phyloP scores from a whole-genome alignment of 257 asterid species.

The Orobanche coerulescens region DNA sequence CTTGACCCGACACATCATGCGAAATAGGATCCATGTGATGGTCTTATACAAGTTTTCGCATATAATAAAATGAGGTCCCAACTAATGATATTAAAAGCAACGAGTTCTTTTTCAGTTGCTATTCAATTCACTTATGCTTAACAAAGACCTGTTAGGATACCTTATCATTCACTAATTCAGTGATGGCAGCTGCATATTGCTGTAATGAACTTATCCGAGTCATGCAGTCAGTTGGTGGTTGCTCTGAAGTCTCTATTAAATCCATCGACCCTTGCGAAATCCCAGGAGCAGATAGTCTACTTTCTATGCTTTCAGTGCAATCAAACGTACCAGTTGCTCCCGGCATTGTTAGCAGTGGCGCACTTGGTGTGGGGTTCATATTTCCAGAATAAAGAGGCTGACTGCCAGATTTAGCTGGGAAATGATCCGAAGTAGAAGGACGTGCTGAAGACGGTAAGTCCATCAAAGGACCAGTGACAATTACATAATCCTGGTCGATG shows the following conservation, averaged over 20 bases:
- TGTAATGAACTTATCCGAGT: slow-evolving; percentile 68
- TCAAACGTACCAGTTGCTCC: slow-evolving; percentile 34
- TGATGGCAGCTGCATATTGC: slow-evolving; percentile 52
- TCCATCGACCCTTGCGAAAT: slow-evolving; percentile 54
- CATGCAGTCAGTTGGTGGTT: slow-evolving; percentile 56
- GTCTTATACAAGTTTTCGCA: too few species aligned
- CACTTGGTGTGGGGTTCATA: slow-evolving; percentile 37
- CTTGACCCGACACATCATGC: too few species aligned
- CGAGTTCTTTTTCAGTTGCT: background rate
- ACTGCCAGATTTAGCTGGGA: slow-evolving; percentile 43
- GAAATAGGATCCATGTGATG: too few species aligned
- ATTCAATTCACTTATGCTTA: background rate
- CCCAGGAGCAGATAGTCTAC: slow-evolving; percentile 52
- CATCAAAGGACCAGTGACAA: slow-evolving; percentile 57
- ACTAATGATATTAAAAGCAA: too few species aligned
- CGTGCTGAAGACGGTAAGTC: slow-evolving; percentile 41
- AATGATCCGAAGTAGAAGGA: slow-evolving; percentile 39
- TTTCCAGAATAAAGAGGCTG: slow-evolving; percentile 34
- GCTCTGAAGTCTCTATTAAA: slow-evolving; percentile 40
- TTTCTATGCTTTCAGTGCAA: slow-evolving; percentile 37
- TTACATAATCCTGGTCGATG: slow-evolving; percentile 74
- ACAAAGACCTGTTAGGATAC: slow-evolving; percentile 33
- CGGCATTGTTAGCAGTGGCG: slow-evolving; percentile 49
- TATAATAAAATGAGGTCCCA: too few species aligned
- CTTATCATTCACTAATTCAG: slow-evolving; percentile 68